Conservation (phyloP, 176 grass and related monocot species). For the Aegilops sharonensis region DNA sequence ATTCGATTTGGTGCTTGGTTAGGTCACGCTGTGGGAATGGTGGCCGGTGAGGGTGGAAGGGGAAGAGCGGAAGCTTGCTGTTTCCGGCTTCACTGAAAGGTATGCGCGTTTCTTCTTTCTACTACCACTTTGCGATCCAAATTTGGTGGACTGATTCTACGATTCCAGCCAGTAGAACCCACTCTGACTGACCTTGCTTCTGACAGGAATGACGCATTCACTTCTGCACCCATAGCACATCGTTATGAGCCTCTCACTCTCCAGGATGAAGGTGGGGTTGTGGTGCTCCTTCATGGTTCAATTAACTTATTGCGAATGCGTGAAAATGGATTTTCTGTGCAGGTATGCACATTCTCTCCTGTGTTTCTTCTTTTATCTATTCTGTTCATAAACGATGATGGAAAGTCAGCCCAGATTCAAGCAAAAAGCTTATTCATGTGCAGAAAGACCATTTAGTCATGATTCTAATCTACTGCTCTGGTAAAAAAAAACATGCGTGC, state of each 20-base stretch:
- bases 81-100: slow-evolving; percentile 15
- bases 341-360: slow-evolving; percentile 12
- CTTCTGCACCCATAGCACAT: slow-evolving; percentile 24
- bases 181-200: not conserved
- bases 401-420: not conserved
- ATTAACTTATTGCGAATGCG: not conserved
- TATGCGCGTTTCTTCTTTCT: not conserved
- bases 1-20: not conserved
- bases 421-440: not conserved
- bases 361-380: slow-evolving; percentile 9
- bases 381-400: not conserved
- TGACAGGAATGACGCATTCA: slow-evolving; percentile 23
- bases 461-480: not conserved
- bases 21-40: slow-evolving; percentile 31
- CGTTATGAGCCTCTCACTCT: not conserved
- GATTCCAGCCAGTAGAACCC: not conserved
- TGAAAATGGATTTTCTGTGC: slow-evolving; percentile 1
- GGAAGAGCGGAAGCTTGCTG: slow-evolving; percentile 15
- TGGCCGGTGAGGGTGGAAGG: slow-evolving; percentile 32
- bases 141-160: not conserved
- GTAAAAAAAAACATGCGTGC: slow-evolving; percentile 24
- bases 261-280: slow-evolving; percentile 16
- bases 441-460: not conserved
- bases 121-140: not conserved
- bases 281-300: not conserved